Evolutionary conservation across 768 basidiomycete species (phyloP).

Genomic region (Termitomyces sp.): DNA sequence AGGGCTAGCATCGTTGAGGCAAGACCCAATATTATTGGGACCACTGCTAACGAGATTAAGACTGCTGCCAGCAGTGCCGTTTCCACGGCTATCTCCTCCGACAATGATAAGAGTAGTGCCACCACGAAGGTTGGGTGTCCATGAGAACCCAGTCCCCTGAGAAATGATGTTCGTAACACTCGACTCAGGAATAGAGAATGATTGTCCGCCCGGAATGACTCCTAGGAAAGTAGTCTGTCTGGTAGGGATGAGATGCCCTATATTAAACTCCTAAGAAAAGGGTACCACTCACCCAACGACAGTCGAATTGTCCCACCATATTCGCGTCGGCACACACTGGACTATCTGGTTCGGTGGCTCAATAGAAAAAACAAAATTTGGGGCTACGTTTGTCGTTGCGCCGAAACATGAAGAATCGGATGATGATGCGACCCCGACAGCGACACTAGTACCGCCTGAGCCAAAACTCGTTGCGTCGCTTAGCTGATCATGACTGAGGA

Average conservation of each 20-base stretch:
- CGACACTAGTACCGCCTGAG: slow-evolving; percentile 72
- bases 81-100: slow-evolving; percentile 65
- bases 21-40: slow-evolving; percentile 46
- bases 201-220: slow-evolving; percentile 78
- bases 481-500: slow-evolving; percentile 38
- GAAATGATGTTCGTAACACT: slow-evolving; percentile 38
- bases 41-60: slow-evolving; percentile 56
- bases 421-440: slow-evolving; percentile 52
- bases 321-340: slow-evolving; percentile 59
- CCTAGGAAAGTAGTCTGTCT: slow-evolving; percentile 66
- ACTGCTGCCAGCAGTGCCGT: slow-evolving; percentile 67
- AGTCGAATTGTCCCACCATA: slow-evolving; percentile 59
- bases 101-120: slow-evolving; percentile 69
- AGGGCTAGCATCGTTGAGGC: slow-evolving; percentile 60
- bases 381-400: slow-evolving; percentile 41
- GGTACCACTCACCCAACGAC: slow-evolving; percentile 49
- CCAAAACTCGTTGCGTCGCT: slow-evolving; percentile 64
- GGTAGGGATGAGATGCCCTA: background rate
- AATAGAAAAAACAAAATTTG: slow-evolving; percentile 60
- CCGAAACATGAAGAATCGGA: slow-evolving; percentile 63
- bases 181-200: slow-evolving; percentile 61
- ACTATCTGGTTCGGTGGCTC: slow-evolving; percentile 61
- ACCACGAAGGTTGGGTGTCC: slow-evolving; percentile 62
- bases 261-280: background rate
- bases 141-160: slow-evolving; percentile 65